Evolutionary conservation across 1,284 basidiomycete species (phyloP).

Genomic region (Microbotryum saponariae): DNA sequence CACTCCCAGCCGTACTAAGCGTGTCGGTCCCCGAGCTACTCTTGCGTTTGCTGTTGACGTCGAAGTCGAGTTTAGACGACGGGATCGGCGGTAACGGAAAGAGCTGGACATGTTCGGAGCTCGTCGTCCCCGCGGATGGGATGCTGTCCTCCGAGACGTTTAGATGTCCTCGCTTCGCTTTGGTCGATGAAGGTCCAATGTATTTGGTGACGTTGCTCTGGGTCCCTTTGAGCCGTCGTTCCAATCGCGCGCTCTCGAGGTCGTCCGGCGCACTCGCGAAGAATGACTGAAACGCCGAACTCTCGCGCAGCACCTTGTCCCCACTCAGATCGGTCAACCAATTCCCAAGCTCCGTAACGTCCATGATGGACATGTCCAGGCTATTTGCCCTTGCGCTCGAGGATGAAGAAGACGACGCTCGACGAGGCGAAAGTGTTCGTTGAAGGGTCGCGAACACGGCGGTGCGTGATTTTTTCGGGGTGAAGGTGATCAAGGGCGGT

Average conservation of each 20-base stretch:
- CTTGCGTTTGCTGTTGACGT: neutral
- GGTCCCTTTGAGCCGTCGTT: slow-evolving; percentile 74
- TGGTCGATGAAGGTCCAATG: neutral
- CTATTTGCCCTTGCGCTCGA: neutral
- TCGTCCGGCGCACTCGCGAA: slow-evolving; percentile 75
- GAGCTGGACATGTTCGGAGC: slow-evolving; percentile 12
- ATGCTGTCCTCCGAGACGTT: slow-evolving; percentile 1
- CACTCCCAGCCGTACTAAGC: no score
- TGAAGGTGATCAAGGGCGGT: neutral
- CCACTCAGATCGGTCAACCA: slow-evolving; percentile 72
- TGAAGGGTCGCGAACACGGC: slow-evolving; percentile 24
- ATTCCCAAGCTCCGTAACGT: slow-evolving; percentile 56
- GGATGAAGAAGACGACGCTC: slow-evolving; percentile 10
- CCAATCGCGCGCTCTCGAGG: slow-evolving; percentile 71
- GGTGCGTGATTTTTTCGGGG: slow-evolving; percentile 17
- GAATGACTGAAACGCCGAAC: slow-evolving; percentile 74
- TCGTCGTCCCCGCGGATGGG: slow-evolving; percentile 4
- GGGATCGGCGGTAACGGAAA: slow-evolving; percentile 4
- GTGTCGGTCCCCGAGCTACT: no score
- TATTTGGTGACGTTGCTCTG: slow-evolving; percentile 53
- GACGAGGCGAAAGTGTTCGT: slow-evolving; percentile 26
- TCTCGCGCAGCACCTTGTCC: slow-evolving; percentile 53
- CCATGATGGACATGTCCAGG: neutral
- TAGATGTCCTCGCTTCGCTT: slow-evolving; percentile 9
- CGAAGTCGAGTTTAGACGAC: neutral